Evolutionary conservation across 169 alveolate genomes (phyloP), one percentile per base, ranked within the genome.

Genomic region (Eimeria nieschulzi): DNA sequence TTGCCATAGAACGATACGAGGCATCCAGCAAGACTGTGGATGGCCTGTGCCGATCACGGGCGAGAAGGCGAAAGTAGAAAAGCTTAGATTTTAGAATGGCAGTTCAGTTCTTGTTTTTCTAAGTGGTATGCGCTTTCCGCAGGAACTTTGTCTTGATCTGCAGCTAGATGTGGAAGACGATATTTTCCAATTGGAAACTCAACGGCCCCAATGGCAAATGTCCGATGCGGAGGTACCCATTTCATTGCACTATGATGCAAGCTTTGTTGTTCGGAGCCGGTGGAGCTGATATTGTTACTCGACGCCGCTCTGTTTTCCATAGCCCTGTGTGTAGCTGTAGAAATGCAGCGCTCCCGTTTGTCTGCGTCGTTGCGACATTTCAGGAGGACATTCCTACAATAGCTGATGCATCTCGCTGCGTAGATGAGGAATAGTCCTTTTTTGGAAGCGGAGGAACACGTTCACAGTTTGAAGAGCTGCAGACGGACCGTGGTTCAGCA

Each of bases 111-210:
- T 10, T 55, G 86, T n/a, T 6, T 54, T 21, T 7, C 13, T 78
- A 19, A 51, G 86, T 33, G 72, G 0, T 78, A 12, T 15, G 12
- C 59, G n/a, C 15, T 51, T 7, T 17, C 9, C 12, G 59, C 88
- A 80, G 88, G 76, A 80, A 56, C 88, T 80, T 53, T 80, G 88
- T 68, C 7, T 56, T 15, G 17, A 10, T 19, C 33, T 80, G 63
- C n/a, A 80, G 76, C 88, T 80, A 61, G 64, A 25, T 5, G 88
- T 80, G 56, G 88, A 80, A 51, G 88, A 80, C 33, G 88, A 80
- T 75, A 51, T 80, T 59, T 56, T 75, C 33, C 76, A 80, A 33
- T 75, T 23, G 26, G 88, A 33, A 10, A 39, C 21, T 2, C 61
- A 61, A 25, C 76, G 12, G 9, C 13, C 88, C n/a, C 76, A 55